These are phyloP conservation scores for Cryptosporidium ubiquitum DNA, from an alignment of 169 alveolate species.

Conservation along the genomic window DNA sequence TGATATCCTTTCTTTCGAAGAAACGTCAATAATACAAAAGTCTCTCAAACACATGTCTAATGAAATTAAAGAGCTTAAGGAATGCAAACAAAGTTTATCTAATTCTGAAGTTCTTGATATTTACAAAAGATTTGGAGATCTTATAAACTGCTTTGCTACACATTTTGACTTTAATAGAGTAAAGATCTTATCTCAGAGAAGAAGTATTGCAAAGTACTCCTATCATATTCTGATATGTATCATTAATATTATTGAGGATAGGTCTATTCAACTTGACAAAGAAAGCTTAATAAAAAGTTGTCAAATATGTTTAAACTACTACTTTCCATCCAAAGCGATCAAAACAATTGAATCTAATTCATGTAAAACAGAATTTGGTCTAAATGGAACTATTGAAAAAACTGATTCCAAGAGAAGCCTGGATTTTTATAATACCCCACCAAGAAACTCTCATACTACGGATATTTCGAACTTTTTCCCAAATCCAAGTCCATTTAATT, in stretches of 20 bases:
- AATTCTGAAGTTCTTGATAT: not conserved
- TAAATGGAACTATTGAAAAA: not conserved
- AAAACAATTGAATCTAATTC: not conserved
- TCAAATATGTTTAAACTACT: slow-evolving; percentile 59
- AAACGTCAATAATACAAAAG: slow-evolving; percentile 23
- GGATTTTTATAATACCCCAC: slow-evolving; percentile 2
- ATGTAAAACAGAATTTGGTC: not conserved
- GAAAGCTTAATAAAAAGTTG: slow-evolving; percentile 32
- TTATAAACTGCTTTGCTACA: slow-evolving; percentile 19
- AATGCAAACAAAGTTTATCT: slow-evolving; percentile 13
- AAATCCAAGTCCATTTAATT: slow-evolving; percentile 61
- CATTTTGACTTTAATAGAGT: slow-evolving; percentile 49
- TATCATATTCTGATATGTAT: slow-evolving; percentile 52
- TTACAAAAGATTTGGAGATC: slow-evolving; percentile 13
- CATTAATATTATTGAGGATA: slow-evolving; percentile 20
- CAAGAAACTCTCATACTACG: not conserved
- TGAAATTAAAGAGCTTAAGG: slow-evolving; percentile 39
- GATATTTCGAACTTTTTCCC: slow-evolving; percentile 16
- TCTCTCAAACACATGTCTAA: slow-evolving; percentile 26
- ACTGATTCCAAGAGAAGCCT: not conserved
- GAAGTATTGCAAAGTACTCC: slow-evolving; percentile 64
- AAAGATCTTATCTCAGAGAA: not conserved
- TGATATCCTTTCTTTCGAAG: slow-evolving; percentile 12
- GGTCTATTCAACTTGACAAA: slow-evolving; percentile 5
- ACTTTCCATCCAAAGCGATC: slow-evolving; percentile 63